Conservation (phyloP, 1,284 basidiomycete genomes). For the Sporisorium iseilematis-ciliati region DNA sequence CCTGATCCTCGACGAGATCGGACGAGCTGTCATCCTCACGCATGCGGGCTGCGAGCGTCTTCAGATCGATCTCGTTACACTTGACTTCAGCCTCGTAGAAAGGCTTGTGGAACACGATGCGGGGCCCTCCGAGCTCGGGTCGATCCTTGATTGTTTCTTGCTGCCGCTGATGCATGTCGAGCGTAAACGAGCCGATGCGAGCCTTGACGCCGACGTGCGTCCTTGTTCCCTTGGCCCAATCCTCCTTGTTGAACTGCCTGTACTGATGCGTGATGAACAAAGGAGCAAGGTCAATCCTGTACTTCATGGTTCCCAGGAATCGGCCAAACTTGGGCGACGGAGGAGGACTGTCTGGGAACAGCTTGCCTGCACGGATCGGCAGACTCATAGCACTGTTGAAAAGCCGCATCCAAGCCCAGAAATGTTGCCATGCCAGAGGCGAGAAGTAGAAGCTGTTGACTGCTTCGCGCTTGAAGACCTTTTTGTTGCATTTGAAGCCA, state of each 20-base stretch:
- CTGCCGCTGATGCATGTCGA: constrained; percentile 92
- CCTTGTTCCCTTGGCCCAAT: constrained; percentile 83
- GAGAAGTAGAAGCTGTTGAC: constrained; percentile 86
- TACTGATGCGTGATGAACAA: constrained; percentile 91
- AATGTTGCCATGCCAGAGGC: constrained; percentile 87
- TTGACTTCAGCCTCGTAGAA: constrained; percentile 93
- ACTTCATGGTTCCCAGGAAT: constrained; percentile 92
- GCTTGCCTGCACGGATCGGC: constrained; percentile 86
- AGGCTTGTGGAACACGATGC: constrained; percentile 79
- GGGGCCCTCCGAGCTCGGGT: constrained; percentile 61
- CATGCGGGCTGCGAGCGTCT: constrained; percentile 83
- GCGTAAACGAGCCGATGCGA: constrained; percentile 82
- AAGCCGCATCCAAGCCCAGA: constrained; percentile 90
- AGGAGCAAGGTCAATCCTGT: constrained; percentile 82
- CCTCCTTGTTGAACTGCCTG: constrained; percentile 79
- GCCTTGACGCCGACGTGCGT: constrained; percentile 86
- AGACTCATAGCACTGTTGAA: constrained; percentile 85
- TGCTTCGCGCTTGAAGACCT: constrained; percentile 13
- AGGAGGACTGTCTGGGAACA: constrained; percentile 80
- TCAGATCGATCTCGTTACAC: constrained; percentile 81
- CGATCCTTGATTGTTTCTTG: constrained; percentile 76
- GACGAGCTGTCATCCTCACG: constrained; percentile 33
- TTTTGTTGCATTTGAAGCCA: constrained; percentile 52
- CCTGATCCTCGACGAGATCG: constrained; percentile 58
- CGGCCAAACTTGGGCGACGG: constrained; percentile 89